Evolutionary conservation across 2,329 filamentous ascomycete genomes (phyloP), one percentile per base, ranked within the genome.

Genomic region (Dichotomopilus funicola): DNA sequence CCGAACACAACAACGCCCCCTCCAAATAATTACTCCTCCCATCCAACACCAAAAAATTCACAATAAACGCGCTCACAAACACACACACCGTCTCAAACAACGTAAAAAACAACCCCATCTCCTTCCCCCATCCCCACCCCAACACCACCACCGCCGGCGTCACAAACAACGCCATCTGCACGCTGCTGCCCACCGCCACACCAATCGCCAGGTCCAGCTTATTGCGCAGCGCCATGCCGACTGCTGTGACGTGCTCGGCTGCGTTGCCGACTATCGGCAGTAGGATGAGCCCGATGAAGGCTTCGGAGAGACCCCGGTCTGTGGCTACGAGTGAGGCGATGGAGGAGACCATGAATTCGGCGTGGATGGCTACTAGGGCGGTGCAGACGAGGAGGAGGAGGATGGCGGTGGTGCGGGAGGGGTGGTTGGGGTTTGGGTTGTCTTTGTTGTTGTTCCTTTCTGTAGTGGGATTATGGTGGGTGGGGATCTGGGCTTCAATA

Each of bases 1-100:
- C 81, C 0, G 83, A 79, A 61, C 82, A 83, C 34, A 88, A 69
- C 45, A 88, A 68, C 1, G 85, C 85, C 11, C 89, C 89, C 72
- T 95, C 89, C 11, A 95, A 80, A 65, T 94, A 95, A 67, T 95
- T 95, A 68, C 86, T 90, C 68, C 90, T 81, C 10, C 89, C 89
- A 65, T 95, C 89, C 58, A 92, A 75, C 49, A 95, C 89, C 57
- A 95, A 73, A 68, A 92, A 95, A 71, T 92, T 92, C 71, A 92
- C 88, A 60, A 95, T 90, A 61, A 95, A 85, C 7, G 90, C 85
- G 50, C 83, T 87, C 51, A 91, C 83, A 70, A 94, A 94, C 65
- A 95, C 80, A 55, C 87, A 88, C 13, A 94, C 87, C 0, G 89
- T 95, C 78, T 95, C 89, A 71, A 95, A 95, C 49, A 90, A 79